These are phyloP conservation scores for Coffea eugenioides DNA, from an alignment of 257 asterid species.

Conservation along the genomic window DNA sequence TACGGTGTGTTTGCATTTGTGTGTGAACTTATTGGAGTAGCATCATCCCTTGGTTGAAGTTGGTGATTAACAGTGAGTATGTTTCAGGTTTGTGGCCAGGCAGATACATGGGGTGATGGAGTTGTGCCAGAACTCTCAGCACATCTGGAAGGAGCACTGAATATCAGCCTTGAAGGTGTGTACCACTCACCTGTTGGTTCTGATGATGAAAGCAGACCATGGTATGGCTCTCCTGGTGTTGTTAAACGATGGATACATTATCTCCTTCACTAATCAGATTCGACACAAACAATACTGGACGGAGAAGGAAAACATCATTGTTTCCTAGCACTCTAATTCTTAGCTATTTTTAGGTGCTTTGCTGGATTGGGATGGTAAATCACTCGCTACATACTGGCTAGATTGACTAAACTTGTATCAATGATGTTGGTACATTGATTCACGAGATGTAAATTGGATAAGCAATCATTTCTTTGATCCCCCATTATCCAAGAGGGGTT, in stretches of 20 bases:
- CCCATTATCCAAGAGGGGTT: no score
- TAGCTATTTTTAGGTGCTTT: not conserved
- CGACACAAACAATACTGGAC: not conserved
- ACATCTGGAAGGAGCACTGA: constrained; percentile 83
- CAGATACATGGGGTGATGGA: constrained; percentile 93
- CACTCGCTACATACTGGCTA: not conserved
- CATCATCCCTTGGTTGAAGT: not conserved
- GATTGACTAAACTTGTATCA: not conserved
- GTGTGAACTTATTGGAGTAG: not conserved
- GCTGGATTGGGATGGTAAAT: not conserved
- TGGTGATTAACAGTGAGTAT: constrained; percentile 7
- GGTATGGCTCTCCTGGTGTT: constrained; percentile 86
- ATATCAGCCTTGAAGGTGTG: constrained; percentile 68
- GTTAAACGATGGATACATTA: constrained; percentile 86
- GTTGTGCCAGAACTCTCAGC: constrained; percentile 93
- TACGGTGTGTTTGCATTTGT: no score
- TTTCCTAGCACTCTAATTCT: not conserved
- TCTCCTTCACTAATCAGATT: constrained; percentile 47
- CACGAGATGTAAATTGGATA: no score
- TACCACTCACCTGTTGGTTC: constrained; percentile 91
- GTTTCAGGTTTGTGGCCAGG: constrained; percentile 83
- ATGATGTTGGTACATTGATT: not conserved
- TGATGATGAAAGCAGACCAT: constrained; percentile 67
- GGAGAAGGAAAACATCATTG: not conserved
- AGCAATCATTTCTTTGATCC: no score